Conservation (phyloP, 2,329 filamentous ascomycete genomes). For the Pestalotiopsis sp. region DNA sequence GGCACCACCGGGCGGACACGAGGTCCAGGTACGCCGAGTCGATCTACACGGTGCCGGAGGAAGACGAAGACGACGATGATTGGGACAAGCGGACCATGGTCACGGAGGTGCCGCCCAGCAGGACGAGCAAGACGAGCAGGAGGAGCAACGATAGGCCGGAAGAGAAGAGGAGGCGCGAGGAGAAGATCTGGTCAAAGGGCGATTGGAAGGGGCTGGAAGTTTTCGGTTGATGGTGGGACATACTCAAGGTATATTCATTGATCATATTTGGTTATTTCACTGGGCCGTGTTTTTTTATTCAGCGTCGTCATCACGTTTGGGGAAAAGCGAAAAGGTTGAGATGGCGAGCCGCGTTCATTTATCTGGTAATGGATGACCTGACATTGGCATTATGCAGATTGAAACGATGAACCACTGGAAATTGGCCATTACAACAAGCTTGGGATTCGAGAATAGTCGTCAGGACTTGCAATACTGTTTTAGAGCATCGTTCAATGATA, state of each 20-base stretch:
- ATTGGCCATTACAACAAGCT: too few relatives aligned
- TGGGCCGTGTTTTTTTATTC: too few relatives aligned
- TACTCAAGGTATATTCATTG: neutral
- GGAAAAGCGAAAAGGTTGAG: too few relatives aligned
- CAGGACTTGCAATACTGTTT: too few relatives aligned
- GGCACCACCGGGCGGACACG: neutral
- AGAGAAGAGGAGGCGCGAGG: neutral
- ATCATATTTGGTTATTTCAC: too few relatives aligned
- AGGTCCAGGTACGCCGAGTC: neutral
- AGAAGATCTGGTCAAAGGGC: conserved; percentile 1
- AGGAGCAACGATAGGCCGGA: neutral
- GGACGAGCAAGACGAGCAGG: neutral
- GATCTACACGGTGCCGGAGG: neutral
- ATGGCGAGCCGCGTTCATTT: too few relatives aligned
- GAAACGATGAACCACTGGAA: too few relatives aligned
- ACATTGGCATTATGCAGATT: too few relatives aligned
- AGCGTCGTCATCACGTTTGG: too few relatives aligned
- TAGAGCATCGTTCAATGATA: too few relatives aligned
- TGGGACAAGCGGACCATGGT: neutral
- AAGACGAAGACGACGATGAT: neutral
- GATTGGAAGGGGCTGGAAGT: conserved; percentile 2
- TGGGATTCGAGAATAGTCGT: too few relatives aligned
- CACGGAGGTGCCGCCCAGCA: neutral
- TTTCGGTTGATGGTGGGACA: neutral
- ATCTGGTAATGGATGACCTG: too few relatives aligned